These are phyloP conservation scores for Pseudopithomyces chartarum DNA, from an alignment of 2,329 filamentous ascomycete species.

Conservation along the genomic window DNA sequence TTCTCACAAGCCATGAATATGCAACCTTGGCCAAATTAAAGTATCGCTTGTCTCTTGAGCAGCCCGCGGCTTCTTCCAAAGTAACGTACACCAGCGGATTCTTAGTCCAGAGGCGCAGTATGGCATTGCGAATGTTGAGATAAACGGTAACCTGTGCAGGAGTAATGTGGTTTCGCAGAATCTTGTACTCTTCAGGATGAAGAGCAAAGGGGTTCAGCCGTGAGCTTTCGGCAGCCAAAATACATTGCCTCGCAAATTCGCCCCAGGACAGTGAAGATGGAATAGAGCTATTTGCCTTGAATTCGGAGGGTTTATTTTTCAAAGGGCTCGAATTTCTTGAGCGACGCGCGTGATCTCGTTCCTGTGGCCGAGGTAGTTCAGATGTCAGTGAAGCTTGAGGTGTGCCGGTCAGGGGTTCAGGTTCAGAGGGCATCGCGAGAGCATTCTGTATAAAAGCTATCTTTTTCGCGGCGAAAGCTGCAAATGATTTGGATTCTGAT, in stretches of 20 bases:
- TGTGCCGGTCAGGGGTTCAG: conserved; percentile 25
- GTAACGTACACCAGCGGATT: conserved; percentile 84
- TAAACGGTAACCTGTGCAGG: conserved; percentile 92
- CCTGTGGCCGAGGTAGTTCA: conserved; percentile 32
- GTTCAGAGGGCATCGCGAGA: conserved; percentile 27
- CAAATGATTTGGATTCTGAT: no score
- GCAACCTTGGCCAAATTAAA: conserved; percentile 87
- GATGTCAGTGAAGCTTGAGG: conserved; percentile 39
- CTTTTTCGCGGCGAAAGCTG: no score
- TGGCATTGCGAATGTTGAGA: conserved; percentile 93
- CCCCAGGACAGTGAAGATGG: conserved; percentile 72
- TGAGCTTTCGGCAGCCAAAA: conserved; percentile 86
- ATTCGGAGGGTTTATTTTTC: conserved; percentile 31
- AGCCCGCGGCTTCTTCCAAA: conserved; percentile 85
- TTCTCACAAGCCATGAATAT: conserved; percentile 88
- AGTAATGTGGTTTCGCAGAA: conserved; percentile 81
- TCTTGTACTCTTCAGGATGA: conserved; percentile 80
- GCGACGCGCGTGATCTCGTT: conserved; percentile 22
- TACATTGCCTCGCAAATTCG: conserved; percentile 90
- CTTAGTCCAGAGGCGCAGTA: conserved; percentile 84
- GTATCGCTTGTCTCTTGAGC: conserved; percentile 84
- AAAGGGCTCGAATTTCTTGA: conserved; percentile 21
- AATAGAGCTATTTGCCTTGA: conserved; percentile 76
- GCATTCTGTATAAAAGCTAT: conserved; percentile 19
- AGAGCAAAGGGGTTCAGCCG: conserved; percentile 87